Evolutionary conservation across 371 early-diverging fungal species (phyloP), one percentile per base, ranked within the genome.

Genomic region (Rhizopus microsporus): DNA sequence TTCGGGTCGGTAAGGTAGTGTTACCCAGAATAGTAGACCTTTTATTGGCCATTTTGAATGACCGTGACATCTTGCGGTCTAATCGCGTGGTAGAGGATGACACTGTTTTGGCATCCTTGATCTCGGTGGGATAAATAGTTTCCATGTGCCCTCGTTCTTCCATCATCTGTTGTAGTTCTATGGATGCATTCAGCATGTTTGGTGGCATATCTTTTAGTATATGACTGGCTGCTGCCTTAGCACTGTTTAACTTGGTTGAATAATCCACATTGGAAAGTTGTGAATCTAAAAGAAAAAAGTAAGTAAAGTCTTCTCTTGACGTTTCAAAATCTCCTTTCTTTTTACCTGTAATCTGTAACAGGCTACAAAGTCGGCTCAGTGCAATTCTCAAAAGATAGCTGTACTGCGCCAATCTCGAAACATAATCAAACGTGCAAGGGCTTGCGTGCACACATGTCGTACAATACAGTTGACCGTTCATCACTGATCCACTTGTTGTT

Each of bases 391-490:
- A 78, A 39, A 96, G 68, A 62, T 93, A 95, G 10, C 91, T 88
- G 62, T 93, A 97, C 68, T 96, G 95, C 55, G 93, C 85, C 10
- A 97, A 80, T 63, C 90, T 89, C n/a, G 95, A 86, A 4, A 95
- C 87, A 59, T 82, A 78, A 60, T 84, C 57, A 48, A 73, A 72
- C 12, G 62, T 35, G 80, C 8, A 46, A 7, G 51, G 51, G 23
- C 13, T 30, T 37, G 39, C 29, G 9, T 72, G 68, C 9, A 49
- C 32, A 33, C 50, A 49, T 13, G 31, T 10, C 3, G 33, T 31
- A 49, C 50, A 49, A 35, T 33, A 34, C 7, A 34, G 9, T n/a
- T 49, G 16, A 5, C 1, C 29, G 15, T 12, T 49, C n/a, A 34
- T n/a, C 16, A 49, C 7, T 1, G 50, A 33, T 15, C 33, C 34